Conservation (phyloP, 805 yeast genomes). For the baker's yeast (Saccharomyces cerevisiae) region DNA sequence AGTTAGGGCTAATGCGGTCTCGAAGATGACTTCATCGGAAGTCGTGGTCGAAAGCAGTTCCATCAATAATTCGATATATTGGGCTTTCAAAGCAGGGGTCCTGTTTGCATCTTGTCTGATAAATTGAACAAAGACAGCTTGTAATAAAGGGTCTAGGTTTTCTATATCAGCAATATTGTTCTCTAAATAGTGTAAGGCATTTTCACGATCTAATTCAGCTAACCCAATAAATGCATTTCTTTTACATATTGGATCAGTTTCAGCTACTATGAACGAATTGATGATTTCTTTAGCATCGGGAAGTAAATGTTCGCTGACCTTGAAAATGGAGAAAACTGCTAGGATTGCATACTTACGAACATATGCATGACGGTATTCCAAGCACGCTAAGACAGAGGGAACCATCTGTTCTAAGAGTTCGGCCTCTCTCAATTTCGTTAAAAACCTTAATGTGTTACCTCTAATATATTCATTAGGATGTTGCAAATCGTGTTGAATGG, state of each 20-base stretch:
- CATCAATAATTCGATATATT: slow-evolving; percentile 63
- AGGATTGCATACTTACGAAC: slow-evolving; percentile 95
- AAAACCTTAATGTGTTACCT: slow-evolving; percentile 88
- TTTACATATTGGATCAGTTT: slow-evolving; percentile 87
- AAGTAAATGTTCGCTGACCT: slow-evolving; percentile 74
- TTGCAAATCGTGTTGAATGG: slow-evolving; percentile 92
- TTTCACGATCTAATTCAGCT: slow-evolving; percentile 72
- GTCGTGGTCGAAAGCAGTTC: slow-evolving; percentile 64
- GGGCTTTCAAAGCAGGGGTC: slow-evolving; percentile 55
- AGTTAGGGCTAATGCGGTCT: slow-evolving; percentile 78
- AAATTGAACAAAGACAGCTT: slow-evolving; percentile 84
- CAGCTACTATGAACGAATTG: slow-evolving; percentile 62
- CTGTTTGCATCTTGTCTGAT: slow-evolving; percentile 70
- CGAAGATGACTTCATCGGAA: slow-evolving; percentile 63
- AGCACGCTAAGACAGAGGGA: slow-evolving; percentile 82
- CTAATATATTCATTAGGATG: slow-evolving; percentile 96
- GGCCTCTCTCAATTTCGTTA: slow-evolving; percentile 83
- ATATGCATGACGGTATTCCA: slow-evolving; percentile 95
- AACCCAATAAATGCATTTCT: slow-evolving; percentile 91
- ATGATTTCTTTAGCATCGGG: slow-evolving; percentile 94
- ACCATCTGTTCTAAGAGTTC: slow-evolving; percentile 93
- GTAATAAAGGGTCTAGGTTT: slow-evolving; percentile 71
- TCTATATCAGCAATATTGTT: slow-evolving; percentile 53
- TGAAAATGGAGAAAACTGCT: slow-evolving; percentile 75
- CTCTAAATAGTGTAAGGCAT: slow-evolving; percentile 76